Evolutionary conservation across 352 stramenopile genomes (phyloP), one percentile per base, ranked within the genome.

Genomic region (Phytophthora citrophthora): DNA sequence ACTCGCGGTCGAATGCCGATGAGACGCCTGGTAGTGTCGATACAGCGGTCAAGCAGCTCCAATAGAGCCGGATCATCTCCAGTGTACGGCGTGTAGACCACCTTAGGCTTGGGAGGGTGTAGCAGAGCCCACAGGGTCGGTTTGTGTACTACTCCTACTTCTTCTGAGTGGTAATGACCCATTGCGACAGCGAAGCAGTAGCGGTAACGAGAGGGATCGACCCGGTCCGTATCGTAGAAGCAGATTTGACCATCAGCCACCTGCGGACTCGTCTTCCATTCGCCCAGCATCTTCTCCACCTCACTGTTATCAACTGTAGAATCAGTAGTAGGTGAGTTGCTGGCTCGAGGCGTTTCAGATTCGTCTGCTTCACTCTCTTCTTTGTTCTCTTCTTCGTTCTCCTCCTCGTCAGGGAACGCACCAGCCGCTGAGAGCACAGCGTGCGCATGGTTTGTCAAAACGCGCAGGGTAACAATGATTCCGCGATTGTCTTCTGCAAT

Each of bases 161-260:
- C 64, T n/a, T 80, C 58, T 2, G 64, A 54, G 38, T 90, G 72
- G 45, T 81, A 90, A 40, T 88, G 73, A 1, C 80, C 82, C 39
- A 90, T 56, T 4, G 82, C 76, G 2, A 93, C 40, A 11, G 68
- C 61, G 45, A 91, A 93, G 58, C 84, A 93, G 53, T 90, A 91
- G 50, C 69, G 70, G 12, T 78, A 70, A 46, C 81, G 74, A 48
- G 73, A 86, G n/a, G 82, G 76, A 15, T 82, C 68, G n/a, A 60
- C 54, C 31, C 83, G 68, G 20, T 89, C 75, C 3, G 67, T 65
- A 58, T 93, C 86, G 54, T 74, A 91, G 29, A 93, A 89, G 58
- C 85, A 93, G 27, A 91, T 59, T 49, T 79, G 54, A 15, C 85
- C 85, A 36, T 93, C 85, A 8, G 71, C 55, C 27, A 89, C 70